phyloP scores from a whole-genome alignment of 495 filamentous ascomycete species.

The Xylaria intraflava region DNA sequence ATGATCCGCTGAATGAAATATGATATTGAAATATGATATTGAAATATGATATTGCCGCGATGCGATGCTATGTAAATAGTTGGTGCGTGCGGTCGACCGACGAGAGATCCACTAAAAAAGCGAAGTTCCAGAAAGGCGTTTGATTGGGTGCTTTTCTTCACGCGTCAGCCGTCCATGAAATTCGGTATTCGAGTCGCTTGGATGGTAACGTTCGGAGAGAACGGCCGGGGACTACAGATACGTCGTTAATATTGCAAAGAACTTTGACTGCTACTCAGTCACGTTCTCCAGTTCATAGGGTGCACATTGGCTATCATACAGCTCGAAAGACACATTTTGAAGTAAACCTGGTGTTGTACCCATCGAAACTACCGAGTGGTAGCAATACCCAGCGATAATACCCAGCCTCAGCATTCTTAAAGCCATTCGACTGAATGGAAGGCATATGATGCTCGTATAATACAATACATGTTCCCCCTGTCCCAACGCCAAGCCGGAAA shows the following conservation, averaged over 20 bases:
- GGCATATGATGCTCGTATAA: background rate
- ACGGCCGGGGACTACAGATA: background rate
- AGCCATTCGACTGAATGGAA: background rate
- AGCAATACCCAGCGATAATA: background rate
- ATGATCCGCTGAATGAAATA: background rate
- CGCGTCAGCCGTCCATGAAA: background rate
- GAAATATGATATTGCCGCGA: background rate
- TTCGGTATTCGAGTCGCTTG: background rate
- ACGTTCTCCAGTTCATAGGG: no score
- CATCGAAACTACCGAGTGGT: background rate
- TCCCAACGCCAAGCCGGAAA: conserved; percentile 5
- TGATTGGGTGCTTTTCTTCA: conserved; percentile 9
- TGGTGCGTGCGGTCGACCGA: background rate
- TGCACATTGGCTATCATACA: no score
- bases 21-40: no score
- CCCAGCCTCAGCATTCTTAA: background rate
- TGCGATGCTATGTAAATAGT: background rate
- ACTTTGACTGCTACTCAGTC: no score
- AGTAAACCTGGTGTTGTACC: background rate
- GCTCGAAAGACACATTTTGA: background rate
- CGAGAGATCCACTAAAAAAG: conserved; percentile 5
- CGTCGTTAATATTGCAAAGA: no score
- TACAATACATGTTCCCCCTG: conserved; percentile 1
- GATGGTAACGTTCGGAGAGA: background rate
- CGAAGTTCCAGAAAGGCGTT: background rate